These are phyloP conservation scores for Barnettozyma californica DNA, from an alignment of 805 yeast genomes.

Conservation along the genomic window DNA sequence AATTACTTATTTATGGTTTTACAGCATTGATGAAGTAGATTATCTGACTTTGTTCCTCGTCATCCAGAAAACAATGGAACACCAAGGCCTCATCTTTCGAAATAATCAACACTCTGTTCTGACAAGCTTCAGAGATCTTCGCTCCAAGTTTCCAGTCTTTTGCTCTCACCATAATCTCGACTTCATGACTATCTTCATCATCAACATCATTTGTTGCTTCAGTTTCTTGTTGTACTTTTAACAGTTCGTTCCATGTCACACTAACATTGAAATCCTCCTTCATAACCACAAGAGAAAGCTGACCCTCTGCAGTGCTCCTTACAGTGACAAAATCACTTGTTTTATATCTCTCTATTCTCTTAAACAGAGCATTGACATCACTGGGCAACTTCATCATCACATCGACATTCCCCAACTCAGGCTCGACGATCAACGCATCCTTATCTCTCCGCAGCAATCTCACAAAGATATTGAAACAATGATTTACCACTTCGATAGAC, in stretches of 20 bases:
- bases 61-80: slow-evolving; percentile 62
- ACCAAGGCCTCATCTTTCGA: slow-evolving; percentile 55
- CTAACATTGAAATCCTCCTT: slow-evolving; percentile 50
- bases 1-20: slow-evolving; percentile 6
- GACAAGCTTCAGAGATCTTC: slow-evolving; percentile 54
- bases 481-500: slow-evolving; percentile 45
- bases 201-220: slow-evolving; percentile 16
- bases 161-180: slow-evolving; percentile 46
- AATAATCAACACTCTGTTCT: slow-evolving; percentile 54
- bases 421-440: slow-evolving; percentile 54
- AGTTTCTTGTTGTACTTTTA: slow-evolving; percentile 34
- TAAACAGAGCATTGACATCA: slow-evolving; percentile 48
- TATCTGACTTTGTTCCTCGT: slow-evolving; percentile 58
- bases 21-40: slow-evolving; percentile 47
- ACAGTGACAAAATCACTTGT: slow-evolving; percentile 46
- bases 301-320: slow-evolving; percentile 44
- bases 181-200: slow-evolving; percentile 26
- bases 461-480: slow-evolving; percentile 69
- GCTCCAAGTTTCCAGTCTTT: slow-evolving; percentile 68
- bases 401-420: slow-evolving; percentile 51
- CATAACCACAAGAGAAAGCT: slow-evolving; percentile 44
- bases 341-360: slow-evolving; percentile 61
- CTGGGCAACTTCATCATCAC: slow-evolving; percentile 45
- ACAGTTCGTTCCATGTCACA: slow-evolving; percentile 52
- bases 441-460: slow-evolving; percentile 50